These are phyloP conservation scores for Carex parvula DNA, from an alignment of 176 grass and related monocot species.

Conservation along the genomic window DNA sequence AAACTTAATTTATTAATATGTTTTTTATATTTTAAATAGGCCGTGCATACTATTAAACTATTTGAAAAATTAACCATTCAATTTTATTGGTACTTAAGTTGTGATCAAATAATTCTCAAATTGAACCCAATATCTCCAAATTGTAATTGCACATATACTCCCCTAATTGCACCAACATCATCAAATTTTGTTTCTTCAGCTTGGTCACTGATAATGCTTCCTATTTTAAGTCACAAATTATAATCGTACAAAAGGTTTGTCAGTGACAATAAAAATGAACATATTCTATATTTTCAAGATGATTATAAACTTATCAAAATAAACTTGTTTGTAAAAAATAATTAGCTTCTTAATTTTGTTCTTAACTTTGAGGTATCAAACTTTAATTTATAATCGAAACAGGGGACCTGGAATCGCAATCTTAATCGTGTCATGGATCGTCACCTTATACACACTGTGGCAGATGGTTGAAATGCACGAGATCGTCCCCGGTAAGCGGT, in stretches of 20 bases:
- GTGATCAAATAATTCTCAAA: background rate
- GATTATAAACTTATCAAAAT: background rate
- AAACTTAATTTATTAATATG: background rate
- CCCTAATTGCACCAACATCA: background rate
- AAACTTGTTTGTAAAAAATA: background rate
- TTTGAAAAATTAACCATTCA: background rate
- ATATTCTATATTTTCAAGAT: background rate
- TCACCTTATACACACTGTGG: constrained; percentile 83
- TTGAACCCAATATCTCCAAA: background rate
- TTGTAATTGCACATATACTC: too few relatives aligned
- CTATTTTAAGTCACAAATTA: background rate
- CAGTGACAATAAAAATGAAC: background rate
- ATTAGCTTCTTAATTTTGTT: background rate
- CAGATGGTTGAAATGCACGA: constrained; percentile 93
- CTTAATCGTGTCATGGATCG: constrained; percentile 56
- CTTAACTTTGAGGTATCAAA: background rate
- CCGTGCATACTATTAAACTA: background rate
- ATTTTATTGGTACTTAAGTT: background rate
- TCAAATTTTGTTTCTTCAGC: background rate
- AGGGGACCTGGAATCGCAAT: constrained; percentile 46
- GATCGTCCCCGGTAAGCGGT: constrained; percentile 76
- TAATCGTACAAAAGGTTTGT: background rate
- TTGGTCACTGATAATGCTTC: background rate
- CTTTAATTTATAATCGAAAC: background rate
- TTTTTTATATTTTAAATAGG: background rate